These are phyloP conservation scores for Pichia sp. DNA, from an alignment of 1,139 yeast genomes.

Conservation along the genomic window DNA sequence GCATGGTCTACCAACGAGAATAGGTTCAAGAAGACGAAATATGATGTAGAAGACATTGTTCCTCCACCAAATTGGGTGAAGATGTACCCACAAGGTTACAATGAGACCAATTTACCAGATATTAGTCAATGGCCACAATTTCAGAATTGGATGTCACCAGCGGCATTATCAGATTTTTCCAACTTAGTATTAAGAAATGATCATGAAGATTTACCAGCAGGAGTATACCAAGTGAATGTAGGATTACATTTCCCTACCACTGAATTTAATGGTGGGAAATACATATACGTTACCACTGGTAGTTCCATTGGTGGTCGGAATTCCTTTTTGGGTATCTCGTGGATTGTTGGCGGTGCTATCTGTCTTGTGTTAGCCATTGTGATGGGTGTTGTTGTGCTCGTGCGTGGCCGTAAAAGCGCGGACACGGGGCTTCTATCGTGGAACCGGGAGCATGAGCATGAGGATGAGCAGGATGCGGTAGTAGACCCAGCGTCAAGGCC, in stretches of 20 bases:
- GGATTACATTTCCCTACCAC: constrained; percentile 88
- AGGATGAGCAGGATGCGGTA: too few species aligned
- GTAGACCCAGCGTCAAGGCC: too few species aligned
- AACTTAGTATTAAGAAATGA: constrained; percentile 81
- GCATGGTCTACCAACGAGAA: constrained; percentile 82
- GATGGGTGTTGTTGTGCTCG: constrained; percentile 52
- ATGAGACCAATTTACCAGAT: constrained; percentile 77
- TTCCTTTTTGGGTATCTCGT: constrained; percentile 76
- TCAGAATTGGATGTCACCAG: constrained; percentile 97
- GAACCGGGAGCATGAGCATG: constrained; percentile 44
- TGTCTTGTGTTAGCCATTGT: constrained; percentile 56
- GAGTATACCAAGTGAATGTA: constrained; percentile 64
- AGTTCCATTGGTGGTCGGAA: constrained; percentile 90
- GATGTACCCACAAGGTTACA: constrained; percentile 84
- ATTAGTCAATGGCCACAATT: constrained; percentile 70
- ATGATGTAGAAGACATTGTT: constrained; percentile 62
- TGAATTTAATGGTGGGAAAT: constrained; percentile 76
- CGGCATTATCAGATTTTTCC: constrained; percentile 81
- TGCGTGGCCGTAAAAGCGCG: constrained; percentile 69
- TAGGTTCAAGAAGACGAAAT: constrained; percentile 73
- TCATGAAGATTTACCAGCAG: constrained; percentile 48
- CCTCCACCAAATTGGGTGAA: constrained; percentile 97
- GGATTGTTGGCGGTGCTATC: constrained; percentile 92
- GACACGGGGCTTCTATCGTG: constrained; percentile 67
- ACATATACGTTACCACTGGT: constrained; percentile 71